Evolutionary conservation across 2,329 filamentous ascomycete genomes (phyloP).

Genomic region (Parastagonospora nodorum): DNA sequence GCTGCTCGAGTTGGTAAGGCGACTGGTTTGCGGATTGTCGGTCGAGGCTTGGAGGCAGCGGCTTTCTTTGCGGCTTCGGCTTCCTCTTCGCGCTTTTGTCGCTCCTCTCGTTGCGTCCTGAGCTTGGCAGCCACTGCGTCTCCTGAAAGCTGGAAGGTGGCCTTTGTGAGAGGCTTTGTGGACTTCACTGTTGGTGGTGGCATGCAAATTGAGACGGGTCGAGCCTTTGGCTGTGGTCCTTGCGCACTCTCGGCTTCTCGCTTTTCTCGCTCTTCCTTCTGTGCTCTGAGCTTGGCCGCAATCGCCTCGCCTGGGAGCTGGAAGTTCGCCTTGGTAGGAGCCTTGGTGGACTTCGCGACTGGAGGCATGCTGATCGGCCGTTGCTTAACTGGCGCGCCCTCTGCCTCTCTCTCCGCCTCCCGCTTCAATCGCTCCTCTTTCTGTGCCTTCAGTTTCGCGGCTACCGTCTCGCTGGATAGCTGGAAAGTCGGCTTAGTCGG

Average conservation of each 20-base stretch:
- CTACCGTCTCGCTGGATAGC: conserved; percentile 59
- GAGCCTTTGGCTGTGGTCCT: conserved; percentile 6
- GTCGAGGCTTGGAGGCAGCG: conserved; percentile 30
- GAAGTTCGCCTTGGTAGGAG: conserved; percentile 57
- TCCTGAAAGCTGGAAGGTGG: conserved; percentile 59
- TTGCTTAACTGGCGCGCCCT: conserved; percentile 11
- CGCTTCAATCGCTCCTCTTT: conserved; percentile 54
- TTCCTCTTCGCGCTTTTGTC: conserved; percentile 40
- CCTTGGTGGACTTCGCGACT: conserved; percentile 56
- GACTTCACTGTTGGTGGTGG: conserved; percentile 53
- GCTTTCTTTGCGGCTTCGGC: conserved; percentile 44
- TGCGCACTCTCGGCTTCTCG: conserved; percentile 30
- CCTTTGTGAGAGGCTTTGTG: conserved; percentile 55
- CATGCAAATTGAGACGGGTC: conserved; percentile 47
- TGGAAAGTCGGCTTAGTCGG: conserved; percentile 57
- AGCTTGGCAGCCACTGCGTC: conserved; percentile 54
- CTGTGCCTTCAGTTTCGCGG: conserved; percentile 58
- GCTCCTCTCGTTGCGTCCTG: conserved; percentile 40
- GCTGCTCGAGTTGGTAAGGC: conserved; percentile 52
- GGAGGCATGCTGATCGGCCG: conserved; percentile 55
- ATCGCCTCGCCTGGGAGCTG: conserved; percentile 60
- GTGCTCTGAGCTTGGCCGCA: conserved; percentile 42
- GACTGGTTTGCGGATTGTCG: conserved; percentile 52
- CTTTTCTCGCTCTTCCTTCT: conserved; percentile 39
- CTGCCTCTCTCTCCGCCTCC: conserved; percentile 44